These are phyloP conservation scores for Backusella liffmaniae DNA, from an alignment of 192 early-diverging fungal genomes.

Conservation along the genomic window DNA sequence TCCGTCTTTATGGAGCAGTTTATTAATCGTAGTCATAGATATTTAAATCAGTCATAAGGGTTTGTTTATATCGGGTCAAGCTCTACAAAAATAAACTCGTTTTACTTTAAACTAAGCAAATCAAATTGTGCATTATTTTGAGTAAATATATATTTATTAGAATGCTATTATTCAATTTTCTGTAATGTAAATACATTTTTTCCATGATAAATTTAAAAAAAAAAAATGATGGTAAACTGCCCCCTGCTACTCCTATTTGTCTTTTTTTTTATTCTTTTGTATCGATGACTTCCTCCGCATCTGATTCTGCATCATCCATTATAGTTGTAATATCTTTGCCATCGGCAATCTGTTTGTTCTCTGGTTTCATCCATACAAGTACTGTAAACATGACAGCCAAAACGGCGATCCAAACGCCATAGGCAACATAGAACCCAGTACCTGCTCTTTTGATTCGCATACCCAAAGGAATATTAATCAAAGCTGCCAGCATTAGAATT, in stretches of 20 bases:
- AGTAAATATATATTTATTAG: not conserved
- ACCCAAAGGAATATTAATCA: constrained; percentile 17
- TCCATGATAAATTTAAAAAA: not conserved
- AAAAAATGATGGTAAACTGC: not conserved
- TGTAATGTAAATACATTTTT: not conserved
- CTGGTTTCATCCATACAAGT: constrained; percentile 9
- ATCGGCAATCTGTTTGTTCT: not conserved
- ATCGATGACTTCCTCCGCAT: not conserved
- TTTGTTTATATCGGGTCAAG: not conserved
- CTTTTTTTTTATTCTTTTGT: not conserved
- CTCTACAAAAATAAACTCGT: not conserved
- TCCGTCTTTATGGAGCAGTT: not conserved
- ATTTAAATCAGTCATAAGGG: not conserved
- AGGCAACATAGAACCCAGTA: not conserved
- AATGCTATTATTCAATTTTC: not conserved
- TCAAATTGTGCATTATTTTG: not conserved
- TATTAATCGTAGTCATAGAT: not conserved
- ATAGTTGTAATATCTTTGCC: not conserved
- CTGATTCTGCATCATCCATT: not conserved
- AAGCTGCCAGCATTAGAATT: not conserved
- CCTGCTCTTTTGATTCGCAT: constrained; percentile 18
- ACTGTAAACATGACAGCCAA: not conserved
- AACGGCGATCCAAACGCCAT: not conserved
- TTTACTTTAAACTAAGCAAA: constrained; percentile 6
- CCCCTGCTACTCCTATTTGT: not conserved